Base-by-base conservation (phyloP, 768 basidiomycete genomes). In the Tulasnella calospora region DNA sequence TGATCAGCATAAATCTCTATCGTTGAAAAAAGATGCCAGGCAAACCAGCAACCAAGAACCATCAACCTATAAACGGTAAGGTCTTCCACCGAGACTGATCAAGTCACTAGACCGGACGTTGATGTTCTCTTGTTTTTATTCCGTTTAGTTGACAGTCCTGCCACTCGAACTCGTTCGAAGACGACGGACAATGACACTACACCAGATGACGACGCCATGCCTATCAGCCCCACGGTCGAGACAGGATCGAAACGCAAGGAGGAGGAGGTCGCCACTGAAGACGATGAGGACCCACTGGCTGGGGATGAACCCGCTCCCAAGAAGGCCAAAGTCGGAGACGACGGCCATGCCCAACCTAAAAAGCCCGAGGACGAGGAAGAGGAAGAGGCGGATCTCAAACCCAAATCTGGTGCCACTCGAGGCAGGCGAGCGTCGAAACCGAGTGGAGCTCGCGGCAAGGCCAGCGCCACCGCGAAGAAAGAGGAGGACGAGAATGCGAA, bases 271-370 rank as follows among this genome's bases (percentile, higher is more conserved):
- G 23, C 36, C 8, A 8, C 17, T 40, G 71, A 72, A 38, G 71
- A 57, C 2, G 41, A 46, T 3, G 47, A 74, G 44, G 40, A 78
- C 4, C 69, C 33, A 33, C 23, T 17, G 35, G 75, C 4, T 7
- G 75, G 41, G 30, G 61, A 61, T 17, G 76, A 70, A 33, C 77
- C 67, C 27, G 77, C 44, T 12, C 4, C 69, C 0, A 78, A 71
- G 77, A 71, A 72, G 44, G 70, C 70, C 61, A 78, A 78, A 30
- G 69, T 71, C 46, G 41, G 44, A 51, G 33, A 78, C 8, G 69
- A 71, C 27, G 41, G 44, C 27, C 71, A 46, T 13, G 38, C 71
- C 12, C 30, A 72, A 40, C 44, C 71, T 15, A 72, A 72, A 72
- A 40, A 40, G 19, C 41, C 44, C 6, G 38, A 72, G 61, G 61